phyloP scores from a whole-genome alignment of 805 yeast genomes.

The Metschnikowia dekortorum region DNA sequence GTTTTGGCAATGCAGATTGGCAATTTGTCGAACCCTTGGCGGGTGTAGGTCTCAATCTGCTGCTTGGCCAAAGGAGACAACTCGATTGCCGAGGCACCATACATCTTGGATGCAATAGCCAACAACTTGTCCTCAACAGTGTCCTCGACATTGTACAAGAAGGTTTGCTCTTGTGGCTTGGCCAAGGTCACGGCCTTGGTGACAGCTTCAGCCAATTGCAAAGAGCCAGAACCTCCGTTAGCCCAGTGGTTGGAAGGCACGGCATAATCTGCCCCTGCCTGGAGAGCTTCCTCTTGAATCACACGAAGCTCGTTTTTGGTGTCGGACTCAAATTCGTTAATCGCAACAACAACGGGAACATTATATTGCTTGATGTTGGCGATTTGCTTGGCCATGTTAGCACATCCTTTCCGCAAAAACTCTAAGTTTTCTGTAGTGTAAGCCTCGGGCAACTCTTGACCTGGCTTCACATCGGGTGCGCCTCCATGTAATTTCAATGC shows the following conservation, averaged over 20 bases:
- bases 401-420: slow-evolving; percentile 71
- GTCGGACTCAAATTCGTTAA: slow-evolving; percentile 83
- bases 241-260: slow-evolving; percentile 93
- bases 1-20: slow-evolving; percentile 98
- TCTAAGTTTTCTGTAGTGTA: slow-evolving; percentile 80
- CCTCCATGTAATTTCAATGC: slow-evolving; percentile 98
- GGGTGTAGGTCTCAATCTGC: slow-evolving; percentile 75
- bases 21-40: slow-evolving; percentile 84
- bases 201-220: slow-evolving; percentile 79
- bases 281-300: slow-evolving; percentile 72
- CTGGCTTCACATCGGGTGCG: slow-evolving; percentile 95
- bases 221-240: slow-evolving; percentile 89
- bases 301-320: slow-evolving; percentile 74
- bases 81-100: slow-evolving; percentile 85
- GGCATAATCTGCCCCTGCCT: slow-evolving; percentile 93
- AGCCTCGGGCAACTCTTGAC: slow-evolving; percentile 76
- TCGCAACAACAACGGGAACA: slow-evolving; percentile 91
- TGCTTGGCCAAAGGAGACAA: slow-evolving; percentile 74
- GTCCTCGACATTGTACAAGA: slow-evolving; percentile 65
- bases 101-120: slow-evolving; percentile 81
- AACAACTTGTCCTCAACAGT: slow-evolving; percentile 76
- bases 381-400: slow-evolving; percentile 88
- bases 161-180: slow-evolving; percentile 30
- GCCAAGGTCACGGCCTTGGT: slow-evolving; percentile 54
- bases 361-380: slow-evolving; percentile 79